Conservation (phyloP, 768 basidiomycete genomes). For the Suillus ampliporus region DNA sequence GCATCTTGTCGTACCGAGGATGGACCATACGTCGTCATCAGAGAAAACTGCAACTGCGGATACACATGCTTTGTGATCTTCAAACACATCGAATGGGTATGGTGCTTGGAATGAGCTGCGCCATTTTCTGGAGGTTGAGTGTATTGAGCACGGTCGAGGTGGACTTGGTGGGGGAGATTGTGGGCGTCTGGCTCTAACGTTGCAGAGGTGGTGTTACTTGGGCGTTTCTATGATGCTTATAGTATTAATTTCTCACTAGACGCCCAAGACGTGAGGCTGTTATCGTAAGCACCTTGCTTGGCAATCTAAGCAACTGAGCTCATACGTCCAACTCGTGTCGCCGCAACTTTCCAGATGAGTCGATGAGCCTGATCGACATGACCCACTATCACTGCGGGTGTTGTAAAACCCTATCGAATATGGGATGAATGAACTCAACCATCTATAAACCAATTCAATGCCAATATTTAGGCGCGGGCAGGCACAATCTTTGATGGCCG, state of each 20-base stretch:
- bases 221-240: not conserved
- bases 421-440: not conserved
- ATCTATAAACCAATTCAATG: too few species aligned
- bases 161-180: not conserved
- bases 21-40: not conserved
- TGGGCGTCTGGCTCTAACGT: too few species aligned
- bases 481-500: not conserved
- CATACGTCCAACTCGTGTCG: not conserved
- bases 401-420: not conserved
- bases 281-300: not conserved
- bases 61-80: not conserved
- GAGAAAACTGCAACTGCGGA: not conserved
- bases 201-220: not conserved
- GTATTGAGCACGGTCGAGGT: too few species aligned
- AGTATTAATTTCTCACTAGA: not conserved
- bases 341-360: not conserved
- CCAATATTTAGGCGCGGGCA: not conserved
- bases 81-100: not conserved
- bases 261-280: not conserved
- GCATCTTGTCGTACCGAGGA: not conserved
- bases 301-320: too few species aligned
- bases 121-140: not conserved
- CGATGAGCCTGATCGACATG: not conserved
- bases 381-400: not conserved
- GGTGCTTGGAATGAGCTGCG: not conserved